Conservation (phyloP, 768 basidiomycete species). For the Suillus sp. region DNA sequence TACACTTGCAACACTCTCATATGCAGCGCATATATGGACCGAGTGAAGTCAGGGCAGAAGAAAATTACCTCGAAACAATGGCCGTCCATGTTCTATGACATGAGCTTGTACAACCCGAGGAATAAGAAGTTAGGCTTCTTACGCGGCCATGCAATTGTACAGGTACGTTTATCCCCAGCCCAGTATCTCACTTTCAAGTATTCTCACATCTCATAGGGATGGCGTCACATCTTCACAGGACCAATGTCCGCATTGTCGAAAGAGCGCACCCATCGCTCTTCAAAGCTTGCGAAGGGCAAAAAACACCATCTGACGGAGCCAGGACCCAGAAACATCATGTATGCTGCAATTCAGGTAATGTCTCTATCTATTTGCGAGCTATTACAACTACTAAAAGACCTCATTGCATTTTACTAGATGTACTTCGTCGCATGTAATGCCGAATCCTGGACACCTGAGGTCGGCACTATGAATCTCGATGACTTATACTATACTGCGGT, state of each 20-base stretch:
- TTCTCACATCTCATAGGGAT: slow-evolving; percentile 1
- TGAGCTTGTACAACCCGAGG: no score
- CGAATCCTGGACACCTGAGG: background rate
- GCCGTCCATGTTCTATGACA: no score
- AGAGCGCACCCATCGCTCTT: background rate
- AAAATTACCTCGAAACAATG: slow-evolving; percentile 7
- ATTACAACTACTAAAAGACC: no score
- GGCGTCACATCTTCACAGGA: slow-evolving; percentile 10
- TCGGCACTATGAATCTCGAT: background rate
- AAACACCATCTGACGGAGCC: no score
- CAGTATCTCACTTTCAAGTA: no score
- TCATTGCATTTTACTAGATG: no score
- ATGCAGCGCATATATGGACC: no score
- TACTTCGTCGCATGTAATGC: slow-evolving; percentile 1
- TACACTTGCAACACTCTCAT: no score
- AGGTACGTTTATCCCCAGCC: background rate
- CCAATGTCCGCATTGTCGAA: slow-evolving; percentile 1
- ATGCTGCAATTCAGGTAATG: no score
- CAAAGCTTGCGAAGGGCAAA: no score
- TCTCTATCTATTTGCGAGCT: no score
- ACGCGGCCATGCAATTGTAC: slow-evolving; percentile 1
- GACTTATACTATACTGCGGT: slow-evolving; percentile 11
- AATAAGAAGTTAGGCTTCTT: slow-evolving; percentile 7
- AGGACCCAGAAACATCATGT: no score
- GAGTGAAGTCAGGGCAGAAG: background rate